phyloP scores from a whole-genome alignment of 257 asterid species.

The Voacanga thouarsii region DNA sequence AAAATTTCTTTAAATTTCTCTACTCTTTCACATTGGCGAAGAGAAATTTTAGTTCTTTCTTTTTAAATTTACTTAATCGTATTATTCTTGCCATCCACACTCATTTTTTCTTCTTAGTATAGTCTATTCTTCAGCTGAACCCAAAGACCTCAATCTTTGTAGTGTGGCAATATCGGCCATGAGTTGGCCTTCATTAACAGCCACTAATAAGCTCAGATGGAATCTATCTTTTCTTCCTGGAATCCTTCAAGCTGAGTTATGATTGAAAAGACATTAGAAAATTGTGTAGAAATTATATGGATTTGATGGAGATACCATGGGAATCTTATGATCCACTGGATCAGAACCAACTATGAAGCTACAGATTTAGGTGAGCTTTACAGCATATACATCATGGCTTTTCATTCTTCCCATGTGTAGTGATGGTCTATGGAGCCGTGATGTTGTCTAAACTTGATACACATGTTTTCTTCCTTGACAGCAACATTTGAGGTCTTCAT shows the following conservation, averaged over 20 bases:
- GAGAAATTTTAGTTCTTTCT: constrained; percentile 3
- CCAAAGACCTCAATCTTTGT: background rate
- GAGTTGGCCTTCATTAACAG: background rate
- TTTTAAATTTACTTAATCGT: background rate
- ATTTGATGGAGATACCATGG: background rate
- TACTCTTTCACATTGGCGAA: constrained; percentile 42
- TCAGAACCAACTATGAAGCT: background rate
- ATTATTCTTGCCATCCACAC: background rate
- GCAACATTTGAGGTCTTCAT: constrained; percentile 11
- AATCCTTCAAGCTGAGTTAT: no score
- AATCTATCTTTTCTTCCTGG: no score
- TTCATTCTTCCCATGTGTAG: constrained; percentile 27
- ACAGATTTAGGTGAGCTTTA: background rate
- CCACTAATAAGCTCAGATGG: no score
- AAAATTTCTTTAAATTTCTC: constrained; percentile 32
- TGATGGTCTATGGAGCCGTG: constrained; percentile 12
- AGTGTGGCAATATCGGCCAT: background rate
- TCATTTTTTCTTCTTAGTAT: background rate
- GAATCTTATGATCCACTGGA: constrained; percentile 2
- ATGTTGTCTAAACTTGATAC: constrained; percentile 3
- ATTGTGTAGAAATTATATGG: background rate
- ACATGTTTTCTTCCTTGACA: background rate
- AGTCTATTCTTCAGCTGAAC: background rate
- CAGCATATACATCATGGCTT: constrained; percentile 4
- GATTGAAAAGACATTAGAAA: background rate